Conservation (phyloP, 2,329 filamentous ascomycete genomes). For the Penicillium sp. region DNA sequence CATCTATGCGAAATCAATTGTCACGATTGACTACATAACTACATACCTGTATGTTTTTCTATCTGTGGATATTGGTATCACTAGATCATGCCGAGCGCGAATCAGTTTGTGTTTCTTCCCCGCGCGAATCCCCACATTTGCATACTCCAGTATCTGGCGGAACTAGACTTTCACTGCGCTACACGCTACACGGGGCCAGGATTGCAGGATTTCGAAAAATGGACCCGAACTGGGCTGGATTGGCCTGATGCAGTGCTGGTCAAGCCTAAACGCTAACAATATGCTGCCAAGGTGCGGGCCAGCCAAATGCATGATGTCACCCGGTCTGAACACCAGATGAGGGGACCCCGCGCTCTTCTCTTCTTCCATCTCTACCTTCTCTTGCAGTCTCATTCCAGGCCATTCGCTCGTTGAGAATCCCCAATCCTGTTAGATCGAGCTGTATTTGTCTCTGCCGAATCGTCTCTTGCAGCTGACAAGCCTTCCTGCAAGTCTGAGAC, state of each 20-base stretch:
- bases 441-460: slow-evolving; percentile 1
- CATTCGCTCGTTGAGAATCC: slow-evolving; percentile 11
- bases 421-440: slow-evolving; percentile 4
- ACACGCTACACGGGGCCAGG: too few species aligned
- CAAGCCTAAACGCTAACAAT: slow-evolving; percentile 17
- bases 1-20: slow-evolving; percentile 14
- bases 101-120: too few species aligned
- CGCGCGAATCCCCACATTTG: too few species aligned
- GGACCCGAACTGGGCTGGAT: too few species aligned
- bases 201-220: too few species aligned
- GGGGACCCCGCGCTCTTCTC: slow-evolving; percentile 2
- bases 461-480: background rate
- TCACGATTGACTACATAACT: background rate
- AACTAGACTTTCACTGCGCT: background rate
- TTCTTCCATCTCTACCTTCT: slow-evolving; percentile 6
- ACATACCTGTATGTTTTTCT: too few species aligned
- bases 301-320: slow-evolving; percentile 20
- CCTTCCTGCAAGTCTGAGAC: background rate
- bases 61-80: too few species aligned
- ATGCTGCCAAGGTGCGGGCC: slow-evolving; percentile 10
- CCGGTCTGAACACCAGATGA: slow-evolving; percentile 8
- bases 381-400: slow-evolving; percentile 12
- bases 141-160: too few species aligned
- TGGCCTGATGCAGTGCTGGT: slow-evolving; percentile 5
- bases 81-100: too few species aligned